Percentiles rank a stretch among this genome's conserved stretches.
phyloP scores from a whole-genome alignment of 1,284 basidiomycete genomes.

The Ceratobasidium sp. region DNA sequence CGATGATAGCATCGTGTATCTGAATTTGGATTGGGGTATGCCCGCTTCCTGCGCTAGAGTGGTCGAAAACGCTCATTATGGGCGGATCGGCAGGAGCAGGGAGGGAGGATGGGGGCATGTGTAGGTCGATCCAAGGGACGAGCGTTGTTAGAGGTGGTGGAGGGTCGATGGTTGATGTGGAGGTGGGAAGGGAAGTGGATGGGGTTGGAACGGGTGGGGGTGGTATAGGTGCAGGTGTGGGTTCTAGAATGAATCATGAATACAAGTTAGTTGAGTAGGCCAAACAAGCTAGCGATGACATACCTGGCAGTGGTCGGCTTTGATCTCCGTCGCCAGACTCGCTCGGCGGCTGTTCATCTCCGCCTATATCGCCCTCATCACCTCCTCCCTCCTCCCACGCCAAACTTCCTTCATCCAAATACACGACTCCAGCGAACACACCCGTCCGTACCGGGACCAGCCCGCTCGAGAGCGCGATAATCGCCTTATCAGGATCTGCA shows the following conservation, averaged over 20 bases:
- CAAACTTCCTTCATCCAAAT: conserved; percentile 32
- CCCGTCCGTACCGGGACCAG: conserved; percentile 33
- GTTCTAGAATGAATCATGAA: neutral
- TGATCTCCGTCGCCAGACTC: neutral
- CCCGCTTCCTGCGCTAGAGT: conserved; percentile 33
- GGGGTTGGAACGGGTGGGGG: neutral
- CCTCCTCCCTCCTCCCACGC: conserved; percentile 37
- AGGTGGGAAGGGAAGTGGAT: neutral
- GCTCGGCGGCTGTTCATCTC: neutral
- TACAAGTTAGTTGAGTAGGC: neutral
- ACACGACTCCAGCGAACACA: conserved; percentile 35
- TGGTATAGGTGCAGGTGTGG: neutral
- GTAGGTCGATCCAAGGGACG: conserved; percentile 42
- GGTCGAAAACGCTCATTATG: conserved; percentile 39
- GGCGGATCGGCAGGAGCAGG: conserved; percentile 33
- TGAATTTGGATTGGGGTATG: conserved; percentile 39
- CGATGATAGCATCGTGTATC: conserved; percentile 30
- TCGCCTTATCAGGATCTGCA: conserved; percentile 37
- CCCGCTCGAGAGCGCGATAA: conserved; percentile 41
- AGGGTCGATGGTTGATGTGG: neutral
- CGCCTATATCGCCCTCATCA: neutral
- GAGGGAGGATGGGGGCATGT: conserved; percentile 40
- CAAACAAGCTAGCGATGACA: neutral
- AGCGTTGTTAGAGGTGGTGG: conserved; percentile 24
- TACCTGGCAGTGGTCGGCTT: neutral